A percentile compares a stretch with the other conserved stretches of the same genome.
These are phyloP conservation scores for Fusarium nurragi DNA, from an alignment of 2,329 filamentous ascomycete species.

Conservation along the genomic window DNA sequence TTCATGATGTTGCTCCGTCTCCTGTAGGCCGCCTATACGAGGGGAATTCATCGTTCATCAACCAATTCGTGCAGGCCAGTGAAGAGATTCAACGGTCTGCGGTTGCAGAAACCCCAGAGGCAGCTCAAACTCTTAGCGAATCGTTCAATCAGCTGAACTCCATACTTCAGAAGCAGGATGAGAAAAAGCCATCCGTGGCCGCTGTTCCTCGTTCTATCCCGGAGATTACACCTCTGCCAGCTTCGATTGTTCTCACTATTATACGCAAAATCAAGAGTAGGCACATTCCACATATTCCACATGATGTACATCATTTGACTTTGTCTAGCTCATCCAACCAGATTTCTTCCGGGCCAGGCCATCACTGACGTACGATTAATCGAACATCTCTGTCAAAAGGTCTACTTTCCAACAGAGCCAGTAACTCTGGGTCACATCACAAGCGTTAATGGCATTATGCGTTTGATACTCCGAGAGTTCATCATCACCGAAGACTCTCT, in stretches of 20 bases:
- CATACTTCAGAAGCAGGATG: not conserved
- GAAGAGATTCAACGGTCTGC: constrained; percentile 26
- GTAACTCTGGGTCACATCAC: constrained; percentile 26
- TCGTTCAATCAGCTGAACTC: constrained; percentile 21
- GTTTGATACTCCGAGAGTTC: constrained; percentile 16
- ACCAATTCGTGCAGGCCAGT: constrained; percentile 25
- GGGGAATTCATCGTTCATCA: constrained; percentile 32
- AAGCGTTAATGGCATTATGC: constrained; percentile 27
- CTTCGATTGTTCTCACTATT: constrained; percentile 11
- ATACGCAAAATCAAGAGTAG: constrained; percentile 21
- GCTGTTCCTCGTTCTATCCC: not conserved
- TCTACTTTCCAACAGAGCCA: constrained; percentile 34
- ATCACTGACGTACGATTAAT: constrained; percentile 17
- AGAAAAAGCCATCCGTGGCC: not conserved
- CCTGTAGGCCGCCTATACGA: constrained; percentile 14
- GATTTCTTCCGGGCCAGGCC: constrained; percentile 23
- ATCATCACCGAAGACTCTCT: constrained; percentile 18
- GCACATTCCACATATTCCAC: not conserved
- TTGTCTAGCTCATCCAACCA: not conserved
- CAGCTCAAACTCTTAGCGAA: constrained; percentile 25
- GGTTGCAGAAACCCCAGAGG: constrained; percentile 19
- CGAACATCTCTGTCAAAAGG: constrained; percentile 28
- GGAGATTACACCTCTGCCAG: constrained; percentile 11
- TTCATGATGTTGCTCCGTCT: not conserved
- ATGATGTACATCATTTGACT: not conserved